A percentile compares a stretch with the other conserved stretches of the same genome.
phyloP scores from a whole-genome alignment of 1,284 basidiomycete genomes.

The Fomitiporia mediterranea region DNA sequence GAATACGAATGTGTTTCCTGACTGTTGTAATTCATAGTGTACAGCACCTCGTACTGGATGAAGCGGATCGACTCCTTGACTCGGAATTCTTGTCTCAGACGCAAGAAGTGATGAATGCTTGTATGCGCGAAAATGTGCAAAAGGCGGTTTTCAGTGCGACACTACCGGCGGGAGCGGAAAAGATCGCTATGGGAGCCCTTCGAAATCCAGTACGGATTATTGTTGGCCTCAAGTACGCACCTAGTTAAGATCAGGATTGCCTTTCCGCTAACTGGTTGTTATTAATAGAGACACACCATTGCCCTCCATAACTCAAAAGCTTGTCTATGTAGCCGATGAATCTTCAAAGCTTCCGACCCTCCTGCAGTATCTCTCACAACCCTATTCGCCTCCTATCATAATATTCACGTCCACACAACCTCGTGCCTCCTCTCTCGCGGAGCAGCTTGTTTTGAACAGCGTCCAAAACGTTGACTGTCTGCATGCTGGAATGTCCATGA shows the following conservation, averaged over 20 bases:
- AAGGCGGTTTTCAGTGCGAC: slow-evolving; percentile 96
- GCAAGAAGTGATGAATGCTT: slow-evolving; percentile 84
- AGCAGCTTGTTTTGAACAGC: slow-evolving; percentile 80
- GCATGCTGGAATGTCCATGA: slow-evolving; percentile 84
- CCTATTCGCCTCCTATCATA: slow-evolving; percentile 89
- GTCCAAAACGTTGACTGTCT: slow-evolving; percentile 89
- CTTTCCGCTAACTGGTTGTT: slow-evolving; percentile 2
- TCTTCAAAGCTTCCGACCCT: slow-evolving; percentile 88
- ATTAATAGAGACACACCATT: slow-evolving; percentile 75
- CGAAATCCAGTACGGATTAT: slow-evolving; percentile 83
- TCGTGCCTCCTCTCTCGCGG: slow-evolving; percentile 84
- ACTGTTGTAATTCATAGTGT: slow-evolving; percentile 45
- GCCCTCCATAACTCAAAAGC: slow-evolving; percentile 79
- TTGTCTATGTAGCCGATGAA: slow-evolving; percentile 91
- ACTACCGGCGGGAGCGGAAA: slow-evolving; percentile 85
- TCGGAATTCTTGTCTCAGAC: slow-evolving; percentile 86
- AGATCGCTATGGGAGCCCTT: slow-evolving; percentile 82
- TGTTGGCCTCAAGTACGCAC: slow-evolving; percentile 85
- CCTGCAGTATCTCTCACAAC: slow-evolving; percentile 71
- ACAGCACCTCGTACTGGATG: slow-evolving; percentile 81
- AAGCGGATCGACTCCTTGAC: slow-evolving; percentile 89
- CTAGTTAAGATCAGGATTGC: slow-evolving; percentile 3
- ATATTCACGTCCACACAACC: slow-evolving; percentile 93
- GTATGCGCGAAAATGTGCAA: slow-evolving; percentile 67
- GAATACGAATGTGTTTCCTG: slow-evolving; percentile 22